Evolutionary conservation across 2,329 filamentous ascomycete genomes (phyloP).

Genomic region (Ophiocordyceps robertsii): DNA sequence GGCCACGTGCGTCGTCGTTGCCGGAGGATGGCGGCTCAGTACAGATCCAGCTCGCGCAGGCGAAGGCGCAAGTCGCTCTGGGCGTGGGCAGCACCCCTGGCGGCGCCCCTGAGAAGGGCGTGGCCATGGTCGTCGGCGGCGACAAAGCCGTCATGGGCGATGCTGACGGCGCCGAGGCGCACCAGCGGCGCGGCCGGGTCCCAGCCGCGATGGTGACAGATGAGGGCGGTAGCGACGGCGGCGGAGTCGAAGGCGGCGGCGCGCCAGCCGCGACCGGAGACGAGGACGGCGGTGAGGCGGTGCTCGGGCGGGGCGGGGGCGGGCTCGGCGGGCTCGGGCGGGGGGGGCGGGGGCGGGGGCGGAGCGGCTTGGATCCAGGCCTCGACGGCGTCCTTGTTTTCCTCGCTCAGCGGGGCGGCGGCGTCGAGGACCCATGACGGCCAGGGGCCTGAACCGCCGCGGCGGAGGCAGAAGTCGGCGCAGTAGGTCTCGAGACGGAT

Average conservation of each 20-base stretch:
- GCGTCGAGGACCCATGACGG: conserved; percentile 1
- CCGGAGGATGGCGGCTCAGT: conserved; percentile 7
- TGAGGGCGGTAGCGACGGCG: conserved; percentile 14
- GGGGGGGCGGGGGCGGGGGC: neutral
- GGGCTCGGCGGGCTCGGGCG: too few species aligned
- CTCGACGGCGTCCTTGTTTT: conserved; percentile 7
- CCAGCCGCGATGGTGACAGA: conserved; percentile 15
- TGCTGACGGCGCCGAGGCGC: conserved; percentile 16
- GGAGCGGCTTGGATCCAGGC: conserved; percentile 8
- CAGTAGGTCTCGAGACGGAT: conserved; percentile 20
- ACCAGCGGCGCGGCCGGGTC: conserved; percentile 13
- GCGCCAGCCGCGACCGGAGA: conserved; percentile 18
- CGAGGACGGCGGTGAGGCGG: conserved; percentile 12
- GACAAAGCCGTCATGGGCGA: conserved; percentile 12
- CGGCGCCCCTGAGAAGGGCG: conserved; percentile 12
- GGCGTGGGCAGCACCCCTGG: neutral
- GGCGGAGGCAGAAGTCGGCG: conserved; percentile 15
- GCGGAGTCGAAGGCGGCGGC: neutral
- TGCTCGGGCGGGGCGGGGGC: conserved; percentile 2
- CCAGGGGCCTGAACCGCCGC: conserved; percentile 1
- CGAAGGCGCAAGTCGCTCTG: conserved; percentile 5
- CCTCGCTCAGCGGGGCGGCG: conserved; percentile 8
- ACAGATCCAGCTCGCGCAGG: conserved; percentile 21
- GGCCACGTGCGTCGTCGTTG: too few species aligned
- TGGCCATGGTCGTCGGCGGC: conserved; percentile 8